Conservation (phyloP, 768 basidiomycete species). For the Mycena vulgaris region DNA sequence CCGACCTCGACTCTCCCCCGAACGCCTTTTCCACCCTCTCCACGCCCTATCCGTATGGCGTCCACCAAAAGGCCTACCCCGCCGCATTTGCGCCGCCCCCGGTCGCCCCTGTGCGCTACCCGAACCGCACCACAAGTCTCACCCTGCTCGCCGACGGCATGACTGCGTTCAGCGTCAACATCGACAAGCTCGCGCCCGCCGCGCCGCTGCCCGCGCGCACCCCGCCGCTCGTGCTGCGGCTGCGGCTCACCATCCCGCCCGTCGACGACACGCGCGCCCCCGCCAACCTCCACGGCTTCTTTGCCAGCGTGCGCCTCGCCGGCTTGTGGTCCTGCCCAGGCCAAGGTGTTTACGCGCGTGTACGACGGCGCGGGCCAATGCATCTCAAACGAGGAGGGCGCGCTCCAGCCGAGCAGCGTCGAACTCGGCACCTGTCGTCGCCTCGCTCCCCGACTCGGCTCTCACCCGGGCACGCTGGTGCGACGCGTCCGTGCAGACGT, state of each 20-base stretch:
- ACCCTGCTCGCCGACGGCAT: slow-evolving; percentile 79
- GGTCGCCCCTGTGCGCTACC: slow-evolving; percentile 43
- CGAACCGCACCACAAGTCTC: slow-evolving; percentile 57
- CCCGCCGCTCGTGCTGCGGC: slow-evolving; percentile 66
- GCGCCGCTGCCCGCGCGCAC: slow-evolving; percentile 51
- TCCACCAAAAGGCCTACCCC: slow-evolving; percentile 29
- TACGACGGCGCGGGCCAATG: slow-evolving; percentile 64
- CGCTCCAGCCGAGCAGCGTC: slow-evolving; percentile 64
- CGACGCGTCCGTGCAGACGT: slow-evolving; percentile 68
- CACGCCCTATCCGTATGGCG: slow-evolving; percentile 25
- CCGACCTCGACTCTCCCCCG: slow-evolving; percentile 28
- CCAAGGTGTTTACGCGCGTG: slow-evolving; percentile 76
- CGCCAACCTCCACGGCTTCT: slow-evolving; percentile 75
- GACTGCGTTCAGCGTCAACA: slow-evolving; percentile 71
- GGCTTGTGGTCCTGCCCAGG: slow-evolving; percentile 66
- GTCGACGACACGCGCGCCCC: slow-evolving; percentile 68
- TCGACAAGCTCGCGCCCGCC: slow-evolving; percentile 66
- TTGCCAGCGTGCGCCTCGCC: slow-evolving; percentile 69
- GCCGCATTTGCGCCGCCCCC: slow-evolving; percentile 37
- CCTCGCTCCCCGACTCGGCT: slow-evolving; percentile 76
- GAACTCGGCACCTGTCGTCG: slow-evolving; percentile 67
- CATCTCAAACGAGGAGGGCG: slow-evolving; percentile 67
- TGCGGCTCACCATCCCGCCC: slow-evolving; percentile 71
- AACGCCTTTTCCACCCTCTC: slow-evolving; percentile 33
- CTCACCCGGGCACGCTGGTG: slow-evolving; percentile 81